Conservation (phyloP, 2,329 filamentous ascomycete species). For the Botryosphaeria dothidea region DNA sequence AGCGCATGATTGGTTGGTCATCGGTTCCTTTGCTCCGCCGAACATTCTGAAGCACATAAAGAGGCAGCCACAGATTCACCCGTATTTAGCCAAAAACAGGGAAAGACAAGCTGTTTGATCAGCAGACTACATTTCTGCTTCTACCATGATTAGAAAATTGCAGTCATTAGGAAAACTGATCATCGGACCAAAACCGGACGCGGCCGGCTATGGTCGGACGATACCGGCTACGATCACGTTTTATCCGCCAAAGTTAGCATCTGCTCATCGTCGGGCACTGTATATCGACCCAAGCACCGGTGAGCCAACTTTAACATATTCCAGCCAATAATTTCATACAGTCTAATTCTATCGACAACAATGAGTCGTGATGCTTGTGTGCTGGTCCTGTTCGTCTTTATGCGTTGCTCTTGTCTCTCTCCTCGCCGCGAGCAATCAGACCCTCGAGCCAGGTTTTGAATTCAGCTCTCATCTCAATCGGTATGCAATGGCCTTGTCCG, state of each 20-base stretch:
- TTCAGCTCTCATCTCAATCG: slow-evolving; percentile 70
- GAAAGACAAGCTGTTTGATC: not conserved
- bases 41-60: not conserved
- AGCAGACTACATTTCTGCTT: not conserved
- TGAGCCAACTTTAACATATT: not conserved
- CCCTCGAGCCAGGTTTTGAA: slow-evolving; percentile 66
- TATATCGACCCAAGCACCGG: not conserved
- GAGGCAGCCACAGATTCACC: not conserved
- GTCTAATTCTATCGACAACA: slow-evolving; percentile 1
- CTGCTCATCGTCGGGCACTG: too few relatives aligned
- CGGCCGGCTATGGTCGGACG: not conserved
- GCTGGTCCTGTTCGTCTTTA: not conserved
- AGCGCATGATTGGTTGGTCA: not conserved
- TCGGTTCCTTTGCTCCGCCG: not conserved
- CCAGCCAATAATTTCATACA: not conserved
- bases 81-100: not conserved
- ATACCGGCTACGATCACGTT: too few relatives aligned
- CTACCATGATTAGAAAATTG: not conserved
- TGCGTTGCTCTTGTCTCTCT: slow-evolving; percentile 36
- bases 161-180: not conserved
- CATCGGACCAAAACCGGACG: slow-evolving; percentile 1
- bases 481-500: slow-evolving; percentile 72
- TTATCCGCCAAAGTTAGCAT: too few relatives aligned
- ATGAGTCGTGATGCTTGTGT: not conserved
- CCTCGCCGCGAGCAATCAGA: slow-evolving; percentile 55